phyloP scores from a whole-genome alignment of 2,329 filamentous ascomycete species.

The Harringtonia lauricola region DNA sequence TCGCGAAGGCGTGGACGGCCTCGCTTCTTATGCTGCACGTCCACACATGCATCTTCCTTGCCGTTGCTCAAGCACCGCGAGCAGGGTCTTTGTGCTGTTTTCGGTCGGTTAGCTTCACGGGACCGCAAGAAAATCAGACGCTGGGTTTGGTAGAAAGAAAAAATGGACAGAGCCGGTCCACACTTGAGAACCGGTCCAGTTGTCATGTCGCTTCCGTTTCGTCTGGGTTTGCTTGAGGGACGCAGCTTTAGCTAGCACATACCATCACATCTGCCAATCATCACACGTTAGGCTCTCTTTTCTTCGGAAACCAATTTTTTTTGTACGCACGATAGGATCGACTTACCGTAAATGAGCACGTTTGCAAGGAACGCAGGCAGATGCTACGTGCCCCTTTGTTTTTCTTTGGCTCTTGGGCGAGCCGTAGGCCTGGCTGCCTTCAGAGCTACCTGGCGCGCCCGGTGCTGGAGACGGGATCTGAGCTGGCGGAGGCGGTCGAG shows the following conservation, averaged over 20 bases:
- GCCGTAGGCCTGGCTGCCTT: conserved; percentile 28
- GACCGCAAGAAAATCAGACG: background rate
- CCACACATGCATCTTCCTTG: conserved; percentile 70
- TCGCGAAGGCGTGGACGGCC: conserved; percentile 69
- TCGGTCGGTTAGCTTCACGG: background rate
- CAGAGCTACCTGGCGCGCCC: conserved; percentile 2
- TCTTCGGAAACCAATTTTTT: background rate
- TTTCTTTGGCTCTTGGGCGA: conserved; percentile 54
- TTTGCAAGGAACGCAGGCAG: conserved; percentile 78
- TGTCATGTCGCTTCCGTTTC: too few relatives aligned
- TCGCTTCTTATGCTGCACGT: conserved; percentile 79
- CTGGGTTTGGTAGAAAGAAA: too few relatives aligned
- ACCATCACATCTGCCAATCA: conserved; percentile 47
- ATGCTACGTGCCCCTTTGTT: conserved; percentile 73
- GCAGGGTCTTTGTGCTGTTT: conserved; percentile 63
- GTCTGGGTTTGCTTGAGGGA: too few relatives aligned
- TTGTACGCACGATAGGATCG: background rate
- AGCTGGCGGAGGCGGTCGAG: conserved; percentile 26
- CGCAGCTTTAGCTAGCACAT: conserved; percentile 28
- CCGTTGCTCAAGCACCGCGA: conserved; percentile 67
- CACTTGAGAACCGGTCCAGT: too few relatives aligned
- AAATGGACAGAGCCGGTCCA: too few relatives aligned
- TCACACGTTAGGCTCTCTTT: conserved; percentile 19
- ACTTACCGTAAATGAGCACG: conserved; percentile 63
- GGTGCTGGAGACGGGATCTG: conserved; percentile 27